A percentile compares a stretch with the other conserved stretches of the same genome.
phyloP scores from a whole-genome alignment of 352 stramenopile species.

The Phytopythium cucurbitacearum region DNA sequence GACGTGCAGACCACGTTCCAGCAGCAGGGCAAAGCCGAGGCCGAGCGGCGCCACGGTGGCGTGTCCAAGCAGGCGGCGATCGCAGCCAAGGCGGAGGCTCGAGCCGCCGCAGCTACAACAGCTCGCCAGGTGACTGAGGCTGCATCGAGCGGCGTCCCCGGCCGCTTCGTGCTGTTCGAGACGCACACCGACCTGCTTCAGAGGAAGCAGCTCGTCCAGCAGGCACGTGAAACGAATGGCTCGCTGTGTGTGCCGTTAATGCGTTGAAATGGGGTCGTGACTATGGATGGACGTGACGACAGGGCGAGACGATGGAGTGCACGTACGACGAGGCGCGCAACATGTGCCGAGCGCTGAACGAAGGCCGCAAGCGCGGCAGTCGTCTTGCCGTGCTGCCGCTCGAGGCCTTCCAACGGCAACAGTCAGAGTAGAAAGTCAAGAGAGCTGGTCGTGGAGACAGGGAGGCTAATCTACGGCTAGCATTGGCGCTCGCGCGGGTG shows the following conservation, averaged over 20 bases:
- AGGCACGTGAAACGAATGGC: slow-evolving; percentile 19
- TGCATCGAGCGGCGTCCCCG: slow-evolving; percentile 5
- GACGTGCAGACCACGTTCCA: slow-evolving; percentile 45
- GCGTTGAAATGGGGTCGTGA: too few relatives aligned
- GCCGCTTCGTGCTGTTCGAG: slow-evolving; percentile 59
- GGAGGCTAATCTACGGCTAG: too few relatives aligned
- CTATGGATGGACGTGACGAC: background rate
- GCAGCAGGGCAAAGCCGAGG: slow-evolving; percentile 16
- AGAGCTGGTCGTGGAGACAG: too few relatives aligned
- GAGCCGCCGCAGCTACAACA: background rate
- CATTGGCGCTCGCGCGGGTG: too few relatives aligned
- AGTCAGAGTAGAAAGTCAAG: background rate
- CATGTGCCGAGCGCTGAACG: slow-evolving; percentile 43
- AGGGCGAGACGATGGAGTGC: slow-evolving; percentile 38
- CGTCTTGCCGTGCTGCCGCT: slow-evolving; percentile 38
- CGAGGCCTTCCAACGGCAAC: slow-evolving; percentile 38
- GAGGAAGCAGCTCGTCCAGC: slow-evolving; percentile 41
- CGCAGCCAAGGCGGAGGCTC: slow-evolving; percentile 12
- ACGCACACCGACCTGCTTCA: slow-evolving; percentile 56
- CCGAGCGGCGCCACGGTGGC: slow-evolving; percentile 30
- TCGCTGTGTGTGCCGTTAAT: too few relatives aligned
- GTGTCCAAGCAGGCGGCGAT: slow-evolving; percentile 39
- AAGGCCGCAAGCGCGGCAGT: slow-evolving; percentile 36
- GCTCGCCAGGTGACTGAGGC: slow-evolving; percentile 1
- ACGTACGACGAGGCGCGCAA: slow-evolving; percentile 53